These are phyloP conservation scores for Vairimorpha ceranae DNA, from an alignment of 371 early-diverging fungal genomes.

Conservation along the genomic window DNA sequence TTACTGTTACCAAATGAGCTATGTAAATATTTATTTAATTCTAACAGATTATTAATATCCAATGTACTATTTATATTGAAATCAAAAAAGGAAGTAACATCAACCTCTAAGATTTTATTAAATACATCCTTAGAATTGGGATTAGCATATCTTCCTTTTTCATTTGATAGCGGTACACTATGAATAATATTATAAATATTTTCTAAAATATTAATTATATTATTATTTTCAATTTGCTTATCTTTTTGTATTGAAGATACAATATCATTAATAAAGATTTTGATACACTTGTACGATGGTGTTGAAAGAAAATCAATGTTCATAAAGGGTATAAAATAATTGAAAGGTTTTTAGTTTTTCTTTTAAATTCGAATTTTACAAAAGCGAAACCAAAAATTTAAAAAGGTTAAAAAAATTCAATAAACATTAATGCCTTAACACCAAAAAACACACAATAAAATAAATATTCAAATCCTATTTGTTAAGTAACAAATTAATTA, in stretches of 20 bases:
- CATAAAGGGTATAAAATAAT: not conserved
- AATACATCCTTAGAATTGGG: constrained; percentile 27
- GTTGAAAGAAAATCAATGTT: constrained; percentile 13
- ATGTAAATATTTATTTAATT: constrained; percentile 67
- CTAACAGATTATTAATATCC: not conserved
- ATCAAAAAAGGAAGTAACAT: no score
- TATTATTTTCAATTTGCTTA: not conserved
- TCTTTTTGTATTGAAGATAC: constrained; percentile 3
- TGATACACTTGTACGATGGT: constrained; percentile 14
- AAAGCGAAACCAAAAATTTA: no score
- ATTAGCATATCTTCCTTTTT: constrained; percentile 44
- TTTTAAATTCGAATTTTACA: no score
- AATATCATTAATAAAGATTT: constrained; percentile 24
- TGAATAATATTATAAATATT: constrained; percentile 7
- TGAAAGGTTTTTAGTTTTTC: no score
- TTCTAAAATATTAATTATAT: not conserved
- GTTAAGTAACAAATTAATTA: constrained; percentile 11
- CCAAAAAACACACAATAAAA: no score
- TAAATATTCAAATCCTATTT: no score
- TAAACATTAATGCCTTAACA: no score
- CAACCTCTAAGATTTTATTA: not conserved
- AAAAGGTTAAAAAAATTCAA: no score
- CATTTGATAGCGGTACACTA: constrained; percentile 3
- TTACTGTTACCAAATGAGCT: constrained; percentile 84
- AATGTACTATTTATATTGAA: not conserved